These are phyloP conservation scores for Botryosphaeria dothidea DNA, from an alignment of 2,329 filamentous ascomycete genomes.

Conservation along the genomic window DNA sequence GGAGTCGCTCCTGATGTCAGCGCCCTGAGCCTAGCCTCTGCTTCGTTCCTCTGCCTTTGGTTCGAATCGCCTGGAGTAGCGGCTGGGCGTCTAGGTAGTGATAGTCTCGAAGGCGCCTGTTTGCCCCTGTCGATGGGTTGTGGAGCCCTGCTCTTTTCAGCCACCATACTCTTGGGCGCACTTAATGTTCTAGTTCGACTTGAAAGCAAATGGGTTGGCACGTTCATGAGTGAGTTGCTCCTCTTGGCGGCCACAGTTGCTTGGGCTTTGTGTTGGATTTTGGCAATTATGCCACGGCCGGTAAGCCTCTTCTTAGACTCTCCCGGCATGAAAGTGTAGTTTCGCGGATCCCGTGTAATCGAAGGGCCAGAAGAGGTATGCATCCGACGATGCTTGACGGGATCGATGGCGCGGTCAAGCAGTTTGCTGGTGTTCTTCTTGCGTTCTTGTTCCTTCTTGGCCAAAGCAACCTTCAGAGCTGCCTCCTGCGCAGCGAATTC, in stretches of 20 bases:
- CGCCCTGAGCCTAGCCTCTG: conserved; percentile 10
- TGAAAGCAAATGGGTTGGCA: background rate
- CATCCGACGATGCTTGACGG: background rate
- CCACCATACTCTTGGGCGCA: conserved; percentile 15
- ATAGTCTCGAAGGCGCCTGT: background rate
- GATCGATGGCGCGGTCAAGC: conserved; percentile 6
- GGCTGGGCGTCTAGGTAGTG: background rate
- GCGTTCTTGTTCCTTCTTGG: conserved; percentile 6
- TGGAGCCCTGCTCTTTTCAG: conserved; percentile 8
- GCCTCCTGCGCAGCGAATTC: conserved; percentile 36
- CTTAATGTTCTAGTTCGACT: background rate
- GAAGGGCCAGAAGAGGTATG: background rate
- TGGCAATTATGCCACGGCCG: conserved; percentile 16
- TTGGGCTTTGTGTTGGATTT: conserved; percentile 16
- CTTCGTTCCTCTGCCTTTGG: background rate
- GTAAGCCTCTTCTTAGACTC: conserved; percentile 17
- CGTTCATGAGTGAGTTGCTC: conserved; percentile 1
- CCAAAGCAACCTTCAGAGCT: conserved; percentile 28
- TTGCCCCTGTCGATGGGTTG: conserved; percentile 9
- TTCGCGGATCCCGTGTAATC: conserved; percentile 7
- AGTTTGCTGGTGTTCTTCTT: conserved; percentile 19
- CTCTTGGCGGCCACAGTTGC: conserved; percentile 4
- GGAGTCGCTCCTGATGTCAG: background rate
- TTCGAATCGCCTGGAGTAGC: background rate
- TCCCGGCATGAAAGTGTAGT: conserved; percentile 15